Base-by-base conservation (phyloP, 2,329 filamentous ascomycete species). In the Fusarium dlaminii region DNA sequence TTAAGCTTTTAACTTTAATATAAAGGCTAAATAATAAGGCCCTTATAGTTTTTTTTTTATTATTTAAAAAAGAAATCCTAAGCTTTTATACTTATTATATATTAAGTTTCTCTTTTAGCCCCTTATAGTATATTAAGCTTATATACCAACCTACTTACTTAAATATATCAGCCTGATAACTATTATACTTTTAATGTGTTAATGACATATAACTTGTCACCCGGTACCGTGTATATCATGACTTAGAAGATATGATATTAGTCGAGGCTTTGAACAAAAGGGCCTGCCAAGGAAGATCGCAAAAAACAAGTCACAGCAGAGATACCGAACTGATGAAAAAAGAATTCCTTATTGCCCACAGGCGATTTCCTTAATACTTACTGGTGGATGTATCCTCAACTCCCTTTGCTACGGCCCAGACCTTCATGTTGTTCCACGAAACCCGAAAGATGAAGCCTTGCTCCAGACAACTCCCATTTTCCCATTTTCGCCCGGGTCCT, bases 351-450 rank as follows among this genome's bases (percentile, higher is more conserved):
- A 7, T 17, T 63, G 37, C 29, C n/a, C 42, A 24, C 39, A 14
- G 22, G 43, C 39, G 17, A n/a, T 40, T 45, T 17, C 22, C 51
- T 56, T 54, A 29, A 69, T 56, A 40, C 69, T n/a, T 69, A 40
- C 49, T 40, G 34, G n/a, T 45, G n/a, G 42, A 57, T n/a, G 24
- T 52, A 37, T 43, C 51, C 56, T 51, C 39, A 73, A 70, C 56
- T 69, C 69, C 46, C 29, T 24, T 65, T 42, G n/a, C 46, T 49
- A 22, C 52, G 32, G 32, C n/a, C 40, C n/a, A 27, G 22, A 37
- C 17, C 57, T 40, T 51, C 32, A 29, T 39, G 24, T 43, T 43
- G 39, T 27, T 34, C 37, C 29, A 12, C 39, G 18, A 45, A 30
- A 52, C 61, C 49, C 18, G 55, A n/a, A 5, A 37, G 46, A 30